Percentiles rank a stretch among this genome's conserved stretches.
phyloP scores from a whole-genome alignment of 2,329 filamentous ascomycete genomes.

The Sordariomycetes sp. region DNA sequence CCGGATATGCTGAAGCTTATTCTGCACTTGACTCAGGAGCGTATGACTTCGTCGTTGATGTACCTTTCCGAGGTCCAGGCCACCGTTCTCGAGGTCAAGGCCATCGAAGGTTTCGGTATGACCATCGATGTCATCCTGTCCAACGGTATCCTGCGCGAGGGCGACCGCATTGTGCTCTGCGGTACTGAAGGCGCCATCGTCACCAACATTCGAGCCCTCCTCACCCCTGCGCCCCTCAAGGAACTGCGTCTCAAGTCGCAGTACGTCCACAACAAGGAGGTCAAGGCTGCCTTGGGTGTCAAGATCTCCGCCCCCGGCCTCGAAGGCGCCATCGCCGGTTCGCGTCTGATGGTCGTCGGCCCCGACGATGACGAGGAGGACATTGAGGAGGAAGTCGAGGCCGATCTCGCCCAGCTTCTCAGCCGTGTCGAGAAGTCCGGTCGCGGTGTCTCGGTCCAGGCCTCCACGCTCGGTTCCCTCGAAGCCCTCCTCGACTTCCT shows the following conservation, averaged over 20 bases:
- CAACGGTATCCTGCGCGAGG: slow-evolving; percentile 90
- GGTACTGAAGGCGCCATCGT: slow-evolving; percentile 94
- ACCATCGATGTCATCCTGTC: slow-evolving; percentile 96
- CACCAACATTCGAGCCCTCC: slow-evolving; percentile 87
- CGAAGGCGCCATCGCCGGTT: slow-evolving; percentile 93
- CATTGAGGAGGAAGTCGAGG: slow-evolving; percentile 91
- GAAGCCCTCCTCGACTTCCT: slow-evolving; percentile 96
- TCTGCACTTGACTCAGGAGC: slow-evolving; percentile 84
- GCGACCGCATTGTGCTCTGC: slow-evolving; percentile 88
- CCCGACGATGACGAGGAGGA: slow-evolving; percentile 96
- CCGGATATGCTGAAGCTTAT: slow-evolving; percentile 98
- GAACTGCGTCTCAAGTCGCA: slow-evolving; percentile 91
- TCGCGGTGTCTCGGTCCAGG: slow-evolving; percentile 92
- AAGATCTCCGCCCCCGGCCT: slow-evolving; percentile 97
- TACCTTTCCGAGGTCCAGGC: slow-evolving; percentile 97
- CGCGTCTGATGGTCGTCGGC: slow-evolving; percentile 85
- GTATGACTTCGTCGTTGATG: slow-evolving; percentile 96
- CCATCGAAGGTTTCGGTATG: slow-evolving; percentile 96
- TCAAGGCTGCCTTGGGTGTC: slow-evolving; percentile 96
- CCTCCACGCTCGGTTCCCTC: slow-evolving; percentile 91
- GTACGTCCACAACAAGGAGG: slow-evolving; percentile 98
- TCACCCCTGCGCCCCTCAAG: slow-evolving; percentile 87
- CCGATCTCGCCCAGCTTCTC: slow-evolving; percentile 84
- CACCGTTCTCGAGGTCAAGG: slow-evolving; percentile 97
- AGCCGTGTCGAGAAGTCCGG: slow-evolving; percentile 86